phyloP scores from a whole-genome alignment of 192 early-diverging fungal genomes.

The Geranomyces variabilis region DNA sequence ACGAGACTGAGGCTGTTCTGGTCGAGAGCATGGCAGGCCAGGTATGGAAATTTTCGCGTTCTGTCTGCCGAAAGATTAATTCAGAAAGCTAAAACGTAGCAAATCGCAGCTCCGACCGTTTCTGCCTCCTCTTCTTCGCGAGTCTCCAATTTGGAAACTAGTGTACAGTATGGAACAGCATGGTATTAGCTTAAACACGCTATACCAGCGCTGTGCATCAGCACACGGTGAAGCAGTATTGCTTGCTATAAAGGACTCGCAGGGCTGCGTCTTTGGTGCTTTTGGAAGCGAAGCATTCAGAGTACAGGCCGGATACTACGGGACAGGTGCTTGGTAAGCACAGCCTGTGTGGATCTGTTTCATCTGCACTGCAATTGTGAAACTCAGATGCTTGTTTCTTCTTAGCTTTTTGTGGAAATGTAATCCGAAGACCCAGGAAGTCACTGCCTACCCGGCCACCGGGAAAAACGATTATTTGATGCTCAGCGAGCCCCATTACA shows the following conservation, averaged over 20 bases:
- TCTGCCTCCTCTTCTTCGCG: conserved; percentile 76
- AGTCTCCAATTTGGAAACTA: conserved; percentile 77
- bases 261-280: conserved; percentile 50
- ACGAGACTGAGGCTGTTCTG: conserved; percentile 10
- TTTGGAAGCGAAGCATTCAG: conserved; percentile 45
- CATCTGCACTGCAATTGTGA: neutral
- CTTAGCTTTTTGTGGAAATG: conserved; percentile 1
- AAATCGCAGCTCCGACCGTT: conserved; percentile 68
- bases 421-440: neutral
- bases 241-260: conserved; percentile 38
- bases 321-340: conserved; percentile 49
- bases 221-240: conserved; percentile 36
- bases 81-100: neutral
- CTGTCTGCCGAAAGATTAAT: too few species aligned
- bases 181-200: conserved; percentile 84
- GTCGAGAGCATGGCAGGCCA: conserved; percentile 10
- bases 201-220: conserved; percentile 53
- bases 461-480: conserved; percentile 43
- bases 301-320: conserved; percentile 46
- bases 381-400: neutral
- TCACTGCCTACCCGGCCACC: conserved; percentile 32
- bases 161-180: conserved; percentile 93
- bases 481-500: conserved; percentile 27
- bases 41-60: too few species aligned
- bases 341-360: neutral